These are phyloP conservation scores for Pseudocercospora musae DNA, from an alignment of 2,329 filamentous ascomycete genomes.

Conservation along the genomic window DNA sequence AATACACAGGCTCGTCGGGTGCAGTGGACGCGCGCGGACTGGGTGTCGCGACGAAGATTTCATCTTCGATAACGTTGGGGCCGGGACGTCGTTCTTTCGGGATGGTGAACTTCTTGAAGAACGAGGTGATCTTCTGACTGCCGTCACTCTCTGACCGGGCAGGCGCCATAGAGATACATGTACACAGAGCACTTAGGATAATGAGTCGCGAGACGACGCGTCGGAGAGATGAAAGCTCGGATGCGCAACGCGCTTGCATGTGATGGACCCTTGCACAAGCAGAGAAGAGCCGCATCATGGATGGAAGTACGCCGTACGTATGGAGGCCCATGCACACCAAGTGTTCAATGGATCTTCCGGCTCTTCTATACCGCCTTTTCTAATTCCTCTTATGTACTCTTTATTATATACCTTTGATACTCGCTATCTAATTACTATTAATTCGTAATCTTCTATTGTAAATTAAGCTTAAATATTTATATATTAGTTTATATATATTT, in stretches of 20 bases:
- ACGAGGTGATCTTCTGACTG: conserved; percentile 40
- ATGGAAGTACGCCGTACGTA: too few species aligned
- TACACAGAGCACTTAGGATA: background rate
- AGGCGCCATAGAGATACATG: conserved; percentile 9
- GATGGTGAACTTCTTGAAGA: conserved; percentile 43
- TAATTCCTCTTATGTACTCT: too few species aligned
- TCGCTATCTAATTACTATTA: too few species aligned
- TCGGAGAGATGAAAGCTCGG: background rate
- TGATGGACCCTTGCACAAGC: background rate
- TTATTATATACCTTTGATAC: too few species aligned
- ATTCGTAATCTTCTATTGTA: too few species aligned
- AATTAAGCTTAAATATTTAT: too few species aligned
- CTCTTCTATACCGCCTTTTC: too few species aligned
- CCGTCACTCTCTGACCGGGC: background rate
- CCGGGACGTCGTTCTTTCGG: conserved; percentile 26
- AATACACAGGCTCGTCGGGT: background rate
- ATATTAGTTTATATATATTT: too few species aligned
- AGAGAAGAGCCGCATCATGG: too few species aligned
- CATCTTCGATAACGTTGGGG: conserved; percentile 23
- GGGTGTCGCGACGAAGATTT: conserved; percentile 27
- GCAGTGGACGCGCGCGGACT: background rate
- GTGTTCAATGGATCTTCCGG: too few species aligned
- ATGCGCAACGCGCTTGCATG: background rate
- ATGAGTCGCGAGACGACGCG: background rate
- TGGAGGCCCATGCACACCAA: too few species aligned